A percentile compares a stretch with the other conserved stretches of the same genome.
These are phyloP conservation scores for Physcomitrellopsis africana DNA, from an alignment of 225 moss, liverwort and hornwort species.

Conservation along the genomic window DNA sequence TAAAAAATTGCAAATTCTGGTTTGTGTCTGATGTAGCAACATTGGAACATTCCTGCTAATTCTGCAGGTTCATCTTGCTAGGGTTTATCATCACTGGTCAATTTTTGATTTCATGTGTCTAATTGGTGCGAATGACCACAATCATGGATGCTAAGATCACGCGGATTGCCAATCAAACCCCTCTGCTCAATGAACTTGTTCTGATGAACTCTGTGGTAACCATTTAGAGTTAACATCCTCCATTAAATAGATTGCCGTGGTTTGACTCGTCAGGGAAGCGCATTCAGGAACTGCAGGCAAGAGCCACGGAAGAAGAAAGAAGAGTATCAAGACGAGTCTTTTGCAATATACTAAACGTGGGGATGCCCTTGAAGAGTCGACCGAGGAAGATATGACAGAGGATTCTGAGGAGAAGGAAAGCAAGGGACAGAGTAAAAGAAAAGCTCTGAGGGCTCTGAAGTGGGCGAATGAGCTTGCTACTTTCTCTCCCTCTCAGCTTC, in stretches of 20 bases:
- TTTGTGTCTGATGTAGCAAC: background rate
- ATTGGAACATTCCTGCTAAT: background rate
- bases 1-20: background rate
- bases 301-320: slow-evolving; percentile 61
- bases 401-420: slow-evolving; percentile 61
- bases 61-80: slow-evolving; percentile 20
- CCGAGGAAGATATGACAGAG: slow-evolving; percentile 35
- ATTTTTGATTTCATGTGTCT: background rate
- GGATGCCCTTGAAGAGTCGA: slow-evolving; percentile 41
- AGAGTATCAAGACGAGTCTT: slow-evolving; percentile 42
- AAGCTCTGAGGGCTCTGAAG: slow-evolving; percentile 60
- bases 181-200: background rate
- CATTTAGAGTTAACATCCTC: background rate
- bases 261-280: slow-evolving; percentile 46
- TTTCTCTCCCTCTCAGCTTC: slow-evolving; percentile 74
- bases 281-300: slow-evolving; percentile 67
- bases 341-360: slow-evolving; percentile 57
- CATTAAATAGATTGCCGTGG: slow-evolving; percentile 21
- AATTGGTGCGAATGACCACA: background rate
- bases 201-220: background rate
- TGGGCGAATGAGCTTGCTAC: slow-evolving; percentile 78
- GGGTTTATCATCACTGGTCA: background rate
- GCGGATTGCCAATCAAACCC: background rate
- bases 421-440: slow-evolving; percentile 81
- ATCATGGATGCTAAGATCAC: background rate